phyloP scores from a whole-genome alignment of 2,329 filamentous ascomycete species.

The Colletotrichum musae region DNA sequence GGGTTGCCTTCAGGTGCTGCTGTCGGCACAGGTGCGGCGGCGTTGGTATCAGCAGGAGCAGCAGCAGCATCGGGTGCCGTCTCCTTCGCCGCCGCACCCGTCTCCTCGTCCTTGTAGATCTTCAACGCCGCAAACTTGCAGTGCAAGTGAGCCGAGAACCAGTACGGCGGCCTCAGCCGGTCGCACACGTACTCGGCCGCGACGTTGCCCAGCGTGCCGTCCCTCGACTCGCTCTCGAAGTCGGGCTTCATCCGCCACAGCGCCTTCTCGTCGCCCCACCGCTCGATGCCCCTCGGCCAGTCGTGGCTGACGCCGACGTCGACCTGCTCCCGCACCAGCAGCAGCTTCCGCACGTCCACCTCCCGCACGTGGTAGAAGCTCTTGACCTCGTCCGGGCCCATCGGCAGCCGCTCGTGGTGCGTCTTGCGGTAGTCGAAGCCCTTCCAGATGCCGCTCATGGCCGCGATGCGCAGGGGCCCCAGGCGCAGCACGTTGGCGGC shows the following conservation, averaged over 20 bases:
- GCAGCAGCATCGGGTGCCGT: constrained; percentile 10
- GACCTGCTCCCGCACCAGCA: constrained; percentile 87
- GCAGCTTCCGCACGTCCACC: constrained; percentile 89
- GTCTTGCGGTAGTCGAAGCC: constrained; percentile 87
- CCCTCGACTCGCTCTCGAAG: constrained; percentile 82
- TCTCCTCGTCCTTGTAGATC: constrained; percentile 62
- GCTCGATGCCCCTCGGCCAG: constrained; percentile 90
- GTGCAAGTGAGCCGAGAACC: constrained; percentile 96
- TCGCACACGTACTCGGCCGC: constrained; percentile 88
- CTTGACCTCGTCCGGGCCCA: constrained; percentile 81
- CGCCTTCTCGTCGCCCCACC: constrained; percentile 76
- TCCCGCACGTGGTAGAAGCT: constrained; percentile 93
- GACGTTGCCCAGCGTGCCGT: constrained; percentile 82
- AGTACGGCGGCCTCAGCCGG: constrained; percentile 83
- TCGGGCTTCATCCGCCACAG: constrained; percentile 82
- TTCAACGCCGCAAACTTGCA: constrained; percentile 85
- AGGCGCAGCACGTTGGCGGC: constrained; percentile 90
- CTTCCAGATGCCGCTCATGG: constrained; percentile 96
- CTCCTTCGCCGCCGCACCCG: not conserved
- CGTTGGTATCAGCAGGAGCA: not conserved
- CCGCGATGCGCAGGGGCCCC: constrained; percentile 89
- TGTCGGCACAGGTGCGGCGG: constrained; percentile 17
- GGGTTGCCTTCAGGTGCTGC: constrained; percentile 27
- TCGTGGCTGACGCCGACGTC: constrained; percentile 95
- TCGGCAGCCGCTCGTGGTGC: constrained; percentile 90